Evolutionary conservation across 257 asterid genomes (phyloP), one percentile per base, ranked within the genome.

Genomic region (Cordia subcordata): DNA sequence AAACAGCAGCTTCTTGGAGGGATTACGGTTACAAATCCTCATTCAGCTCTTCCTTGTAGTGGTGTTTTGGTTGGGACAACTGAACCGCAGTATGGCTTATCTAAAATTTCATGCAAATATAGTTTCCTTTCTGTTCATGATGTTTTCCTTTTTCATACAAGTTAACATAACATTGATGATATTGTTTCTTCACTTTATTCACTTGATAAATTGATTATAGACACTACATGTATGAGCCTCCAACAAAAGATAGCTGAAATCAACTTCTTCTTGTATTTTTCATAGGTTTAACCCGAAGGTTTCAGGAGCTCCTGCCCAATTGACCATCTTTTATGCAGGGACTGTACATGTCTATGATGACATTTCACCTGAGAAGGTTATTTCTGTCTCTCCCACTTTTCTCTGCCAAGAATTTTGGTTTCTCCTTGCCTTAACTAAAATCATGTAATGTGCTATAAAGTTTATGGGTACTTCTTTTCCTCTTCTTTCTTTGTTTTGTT

Each of bases 321-420:
- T 85, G 66, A 85, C 94, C 65, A 75, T 85, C 55, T 82, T 85
- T 57, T 85, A 77, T 51, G 75, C 78, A 39, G 93, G 93, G 32
- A 68, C 86, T 0, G 86, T 84, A n/a, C 75, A 79, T 19, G 88
- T 79, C 15, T 82, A 67, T 11, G 87, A 80, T 40, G 64, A 80
- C 50, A 56, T 85, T 49, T 77, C 90, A 14, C 81, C 81, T 0
- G 90, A 82, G 56, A 85, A 82, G 85, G 94, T 82, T 65, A 1
- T 42, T 42, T 42, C 15, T 42, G 1, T 42, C 15, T 42, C 15
- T 42, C 10, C 27, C 16, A 13, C 27, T 32, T 14, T 2, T 16
- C 9, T 4, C 19, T 16, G 20, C 35, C 6, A 19, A 21, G 8
- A 17, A 22, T 33, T 22, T 49, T 5, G n/a, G 10, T 15, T 32